A percentile compares a stretch with the other conserved stretches of the same genome.
Conservation (phyloP, 2,329 filamentous ascomycete genomes). For the Aspergillus sp. region DNA sequence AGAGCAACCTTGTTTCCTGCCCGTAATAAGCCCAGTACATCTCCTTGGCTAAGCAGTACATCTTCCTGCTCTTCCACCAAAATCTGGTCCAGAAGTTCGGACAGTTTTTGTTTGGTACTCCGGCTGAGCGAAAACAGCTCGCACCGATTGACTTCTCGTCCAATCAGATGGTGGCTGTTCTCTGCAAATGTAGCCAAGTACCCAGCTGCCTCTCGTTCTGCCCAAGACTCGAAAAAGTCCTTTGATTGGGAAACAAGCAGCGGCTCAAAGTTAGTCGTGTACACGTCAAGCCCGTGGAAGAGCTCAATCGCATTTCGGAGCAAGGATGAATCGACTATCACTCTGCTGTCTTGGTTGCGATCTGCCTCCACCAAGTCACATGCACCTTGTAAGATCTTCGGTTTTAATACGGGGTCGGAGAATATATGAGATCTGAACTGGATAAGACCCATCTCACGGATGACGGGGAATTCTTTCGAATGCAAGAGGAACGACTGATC, state of each 20-base stretch:
- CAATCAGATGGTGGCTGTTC: conserved; percentile 64
- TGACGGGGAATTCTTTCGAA: conserved; percentile 62
- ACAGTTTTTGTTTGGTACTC: conserved; percentile 72
- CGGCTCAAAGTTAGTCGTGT: conserved; percentile 74
- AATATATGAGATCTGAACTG: conserved; percentile 67
- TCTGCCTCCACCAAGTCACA: conserved; percentile 73
- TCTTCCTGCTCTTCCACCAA: conserved; percentile 65
- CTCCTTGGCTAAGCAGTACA: conserved; percentile 61
- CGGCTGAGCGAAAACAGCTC: conserved; percentile 77
- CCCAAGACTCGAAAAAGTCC: conserved; percentile 65
- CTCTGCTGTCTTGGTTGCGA: conserved; percentile 50
- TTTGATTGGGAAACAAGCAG: conserved; percentile 64
- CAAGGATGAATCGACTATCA: conserved; percentile 57
- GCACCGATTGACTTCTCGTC: conserved; percentile 69
- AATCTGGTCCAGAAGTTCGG: conserved; percentile 66
- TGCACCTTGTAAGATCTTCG: conserved; percentile 61
- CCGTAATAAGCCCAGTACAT: conserved; percentile 69
- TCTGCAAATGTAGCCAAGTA: conserved; percentile 72
- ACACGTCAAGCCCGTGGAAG: conserved; percentile 79
- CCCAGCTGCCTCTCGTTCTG: conserved; percentile 58
- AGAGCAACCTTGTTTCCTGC: conserved; percentile 66
- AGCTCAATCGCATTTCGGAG: conserved; percentile 74
- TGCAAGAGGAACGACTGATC: conserved; percentile 84
- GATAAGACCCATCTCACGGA: conserved; percentile 75
- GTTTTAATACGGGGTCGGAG: conserved; percentile 47